Evolutionary conservation across 495 filamentous ascomycete species (phyloP).

Genomic region (Aspergillus panamensis): DNA sequence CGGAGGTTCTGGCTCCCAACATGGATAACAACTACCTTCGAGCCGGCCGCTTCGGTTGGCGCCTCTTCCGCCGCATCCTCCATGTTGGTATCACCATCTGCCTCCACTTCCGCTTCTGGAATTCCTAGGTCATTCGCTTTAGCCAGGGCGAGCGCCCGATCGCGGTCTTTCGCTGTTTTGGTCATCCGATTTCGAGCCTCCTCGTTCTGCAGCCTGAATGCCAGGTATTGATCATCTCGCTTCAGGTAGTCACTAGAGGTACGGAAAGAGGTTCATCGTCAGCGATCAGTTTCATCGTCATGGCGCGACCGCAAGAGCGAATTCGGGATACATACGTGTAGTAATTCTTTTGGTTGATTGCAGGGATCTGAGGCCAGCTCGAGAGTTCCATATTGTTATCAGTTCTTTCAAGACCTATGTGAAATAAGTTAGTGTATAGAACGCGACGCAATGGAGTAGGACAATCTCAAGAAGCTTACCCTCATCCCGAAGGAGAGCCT

Average conservation of each 20-base stretch:
- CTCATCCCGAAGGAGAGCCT: conserved; percentile 62
- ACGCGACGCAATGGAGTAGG: not conserved
- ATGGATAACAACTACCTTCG: conserved; percentile 93
- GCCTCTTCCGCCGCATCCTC: conserved; percentile 54
- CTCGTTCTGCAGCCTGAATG: conserved; percentile 80
- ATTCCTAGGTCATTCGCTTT: conserved; percentile 44
- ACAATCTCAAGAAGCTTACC: conserved; percentile 35
- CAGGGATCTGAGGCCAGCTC: conserved; percentile 83
- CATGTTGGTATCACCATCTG: conserved; percentile 59
- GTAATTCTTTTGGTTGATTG: conserved; percentile 99
- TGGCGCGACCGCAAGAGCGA: not conserved
- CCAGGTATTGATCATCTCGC: conserved; percentile 92
- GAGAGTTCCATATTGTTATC: conserved; percentile 97
- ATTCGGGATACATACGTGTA: conserved; percentile 71
- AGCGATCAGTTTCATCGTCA: not conserved
- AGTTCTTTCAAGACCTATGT: conserved; percentile 80
- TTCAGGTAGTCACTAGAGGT: conserved; percentile 84
- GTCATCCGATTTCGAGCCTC: conserved; percentile 74
- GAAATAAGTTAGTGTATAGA: conserved; percentile 3
- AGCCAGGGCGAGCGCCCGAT: conserved; percentile 74
- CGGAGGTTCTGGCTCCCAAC: conserved; percentile 96
- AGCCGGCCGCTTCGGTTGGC: conserved; percentile 63
- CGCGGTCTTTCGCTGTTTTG: conserved; percentile 77
- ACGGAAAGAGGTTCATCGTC: not conserved
- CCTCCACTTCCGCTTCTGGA: conserved; percentile 51